A percentile compares a stretch with the other conserved stretches of the same genome.
These are phyloP conservation scores for Geotrichum europaeum DNA, from an alignment of 1,139 yeast genomes.

Conservation along the genomic window DNA sequence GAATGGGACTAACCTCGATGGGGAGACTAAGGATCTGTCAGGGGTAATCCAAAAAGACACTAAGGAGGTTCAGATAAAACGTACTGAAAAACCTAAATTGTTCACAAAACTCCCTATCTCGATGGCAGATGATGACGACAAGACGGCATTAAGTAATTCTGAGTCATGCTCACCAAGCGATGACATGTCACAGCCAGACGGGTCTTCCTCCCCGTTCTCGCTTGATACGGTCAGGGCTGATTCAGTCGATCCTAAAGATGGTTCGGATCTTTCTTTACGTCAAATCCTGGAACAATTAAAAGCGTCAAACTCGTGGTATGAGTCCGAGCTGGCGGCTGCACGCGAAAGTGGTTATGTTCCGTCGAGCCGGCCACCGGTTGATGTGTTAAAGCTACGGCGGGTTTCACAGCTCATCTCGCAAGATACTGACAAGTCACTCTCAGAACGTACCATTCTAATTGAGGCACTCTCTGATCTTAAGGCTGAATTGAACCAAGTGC, in stretches of 20 bases:
- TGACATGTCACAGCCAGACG: neutral
- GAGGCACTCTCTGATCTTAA: slow-evolving; percentile 31
- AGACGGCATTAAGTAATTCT: neutral
- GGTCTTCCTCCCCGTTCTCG: slow-evolving; percentile 6
- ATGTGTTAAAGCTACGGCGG: slow-evolving; percentile 28
- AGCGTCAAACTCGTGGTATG: slow-evolving; percentile 35
- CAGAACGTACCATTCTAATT: slow-evolving; percentile 30
- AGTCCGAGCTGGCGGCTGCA: slow-evolving; percentile 31
- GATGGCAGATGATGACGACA: neutral
- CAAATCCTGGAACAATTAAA: slow-evolving; percentile 26
- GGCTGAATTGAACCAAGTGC: slow-evolving; percentile 33
- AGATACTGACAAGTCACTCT: slow-evolving; percentile 25
- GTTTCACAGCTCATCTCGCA: slow-evolving; percentile 30
- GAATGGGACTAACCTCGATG: slow-evolving; percentile 8
- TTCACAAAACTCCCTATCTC: neutral
- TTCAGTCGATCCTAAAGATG: neutral
- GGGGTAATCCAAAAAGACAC: neutral
- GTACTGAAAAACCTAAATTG: neutral
- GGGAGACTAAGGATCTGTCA: neutral
- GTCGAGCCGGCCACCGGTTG: slow-evolving; percentile 29
- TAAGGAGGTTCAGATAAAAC: neutral
- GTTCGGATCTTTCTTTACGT: neutral
- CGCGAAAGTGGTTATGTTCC: slow-evolving; percentile 29
- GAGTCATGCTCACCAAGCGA: neutral
- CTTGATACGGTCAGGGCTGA: slow-evolving; percentile 8